Percentiles rank a stretch among this genome's conserved stretches.
phyloP scores from a whole-genome alignment of 1,284 basidiomycete species.

The Fomitopsis betulina region DNA sequence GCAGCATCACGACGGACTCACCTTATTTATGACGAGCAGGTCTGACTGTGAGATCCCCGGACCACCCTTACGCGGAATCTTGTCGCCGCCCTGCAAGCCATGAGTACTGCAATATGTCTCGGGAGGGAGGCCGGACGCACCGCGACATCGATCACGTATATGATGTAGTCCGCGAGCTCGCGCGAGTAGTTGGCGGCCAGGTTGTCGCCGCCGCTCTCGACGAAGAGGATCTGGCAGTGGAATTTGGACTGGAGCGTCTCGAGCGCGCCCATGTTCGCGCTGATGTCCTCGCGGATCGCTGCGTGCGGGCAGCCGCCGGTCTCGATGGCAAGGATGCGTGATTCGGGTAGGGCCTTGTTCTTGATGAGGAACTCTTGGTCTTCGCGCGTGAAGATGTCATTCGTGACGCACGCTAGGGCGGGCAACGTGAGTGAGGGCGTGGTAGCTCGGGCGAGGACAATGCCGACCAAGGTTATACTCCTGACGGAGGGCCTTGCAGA shows the following conservation, averaged over 20 bases:
- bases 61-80: conserved; percentile 96
- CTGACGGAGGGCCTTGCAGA: conserved; percentile 83
- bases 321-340: conserved; percentile 93
- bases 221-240: conserved; percentile 81
- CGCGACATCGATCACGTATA: conserved; percentile 87
- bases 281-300: conserved; percentile 96
- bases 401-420: conserved; percentile 80
- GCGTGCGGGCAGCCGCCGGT: conserved; percentile 96
- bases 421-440: not conserved
- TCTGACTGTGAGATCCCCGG: conserved; percentile 97
- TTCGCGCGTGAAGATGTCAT: conserved; percentile 96
- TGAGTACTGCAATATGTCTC: not conserved
- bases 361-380: conserved; percentile 97
- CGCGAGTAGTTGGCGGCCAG: conserved; percentile 94
- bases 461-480: conserved; percentile 84
- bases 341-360: conserved; percentile 82
- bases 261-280: conserved; percentile 92
- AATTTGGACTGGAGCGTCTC: conserved; percentile 94
- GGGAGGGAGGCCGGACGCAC: conserved; percentile 32
- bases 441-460: not conserved
- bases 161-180: conserved; percentile 96
- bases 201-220: conserved; percentile 96
- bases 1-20: conserved; percentile 22
- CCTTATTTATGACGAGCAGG: conserved; percentile 94
- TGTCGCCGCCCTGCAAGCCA: conserved; percentile 78